A percentile compares a stretch with the other conserved stretches of the same genome.
Evolutionary conservation across 1,139 yeast species (phyloP).

Genomic region (Candida anutae): DNA sequence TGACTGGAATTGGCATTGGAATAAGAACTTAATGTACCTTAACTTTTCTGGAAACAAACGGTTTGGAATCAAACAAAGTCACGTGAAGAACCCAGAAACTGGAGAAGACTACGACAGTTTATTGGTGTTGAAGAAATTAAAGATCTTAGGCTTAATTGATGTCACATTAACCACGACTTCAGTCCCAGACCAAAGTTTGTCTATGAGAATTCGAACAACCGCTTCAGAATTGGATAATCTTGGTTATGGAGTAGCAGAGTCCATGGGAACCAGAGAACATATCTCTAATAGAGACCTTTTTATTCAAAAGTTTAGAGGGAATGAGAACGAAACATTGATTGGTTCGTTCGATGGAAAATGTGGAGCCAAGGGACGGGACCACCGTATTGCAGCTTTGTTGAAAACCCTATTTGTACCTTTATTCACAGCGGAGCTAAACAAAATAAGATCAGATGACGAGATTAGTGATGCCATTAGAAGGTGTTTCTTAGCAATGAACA

Average conservation of each 20-base stretch:
- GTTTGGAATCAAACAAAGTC: slow-evolving; percentile 72
- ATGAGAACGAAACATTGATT: slow-evolving; percentile 60
- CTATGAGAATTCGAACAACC: slow-evolving; percentile 84
- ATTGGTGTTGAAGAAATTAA: slow-evolving; percentile 61
- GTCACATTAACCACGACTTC: slow-evolving; percentile 79
- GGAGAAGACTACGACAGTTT: slow-evolving; percentile 66
- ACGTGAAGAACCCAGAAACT: slow-evolving; percentile 38
- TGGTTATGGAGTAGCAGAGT: slow-evolving; percentile 89
- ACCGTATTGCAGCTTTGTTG: slow-evolving; percentile 61
- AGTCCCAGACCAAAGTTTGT: slow-evolving; percentile 82
- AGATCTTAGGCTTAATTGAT: slow-evolving; percentile 84
- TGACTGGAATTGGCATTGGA: slow-evolving; percentile 97
- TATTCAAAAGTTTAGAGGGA: slow-evolving; percentile 81
- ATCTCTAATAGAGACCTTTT: slow-evolving; percentile 80
- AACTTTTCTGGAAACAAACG: slow-evolving; percentile 91
- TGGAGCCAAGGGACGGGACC: slow-evolving; percentile 51
- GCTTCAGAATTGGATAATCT: slow-evolving; percentile 75
- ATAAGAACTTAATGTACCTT: slow-evolving; percentile 65
- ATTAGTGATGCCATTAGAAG: slow-evolving; percentile 67
- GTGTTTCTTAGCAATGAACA: slow-evolving; percentile 71
- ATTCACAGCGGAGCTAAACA: slow-evolving; percentile 56
- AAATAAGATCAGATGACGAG: slow-evolving; percentile 35
- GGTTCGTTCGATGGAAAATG: slow-evolving; percentile 85
- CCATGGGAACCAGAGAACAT: slow-evolving; percentile 61
- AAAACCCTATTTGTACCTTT: slow-evolving; percentile 64